Conservation (phyloP, 2,329 filamentous ascomycete genomes). For the Colletotrichum orbiculare region DNA sequence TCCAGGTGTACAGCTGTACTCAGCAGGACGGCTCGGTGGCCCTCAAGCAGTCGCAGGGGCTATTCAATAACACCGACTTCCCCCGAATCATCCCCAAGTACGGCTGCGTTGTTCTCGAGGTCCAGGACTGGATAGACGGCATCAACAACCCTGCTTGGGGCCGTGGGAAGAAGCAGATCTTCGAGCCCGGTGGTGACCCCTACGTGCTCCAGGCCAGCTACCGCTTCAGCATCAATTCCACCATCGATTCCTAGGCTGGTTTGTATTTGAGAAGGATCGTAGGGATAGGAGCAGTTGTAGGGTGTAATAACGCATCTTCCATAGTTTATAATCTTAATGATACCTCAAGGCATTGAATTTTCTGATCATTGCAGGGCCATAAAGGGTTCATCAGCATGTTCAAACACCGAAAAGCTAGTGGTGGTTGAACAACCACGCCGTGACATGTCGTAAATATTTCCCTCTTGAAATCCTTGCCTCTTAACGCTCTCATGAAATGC, state of each 20-base stretch:
- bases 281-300: background rate
- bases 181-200: constrained; percentile 66
- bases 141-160: constrained; percentile 95
- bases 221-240: constrained; percentile 63
- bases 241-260: constrained; percentile 6
- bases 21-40: constrained; percentile 77
- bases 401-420: no score
- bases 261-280: background rate
- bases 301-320: background rate
- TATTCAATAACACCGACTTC: constrained; percentile 63
- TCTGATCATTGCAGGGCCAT: background rate
- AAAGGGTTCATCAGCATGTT: background rate
- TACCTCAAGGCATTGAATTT: constrained; percentile 12
- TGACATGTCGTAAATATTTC: no score
- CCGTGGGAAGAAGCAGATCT: constrained; percentile 70
- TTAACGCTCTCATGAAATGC: background rate
- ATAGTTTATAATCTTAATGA: constrained; percentile 23
- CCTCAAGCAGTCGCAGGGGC: constrained; percentile 77
- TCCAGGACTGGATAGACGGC: constrained; percentile 92
- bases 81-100: constrained; percentile 76
- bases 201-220: constrained; percentile 73
- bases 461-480: no score
- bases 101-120: constrained; percentile 90
- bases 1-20: constrained; percentile 89
- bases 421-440: no score